Evolutionary conservation across 2,329 filamentous ascomycete genomes (phyloP).

Genomic region (Colletotrichum agaves): DNA sequence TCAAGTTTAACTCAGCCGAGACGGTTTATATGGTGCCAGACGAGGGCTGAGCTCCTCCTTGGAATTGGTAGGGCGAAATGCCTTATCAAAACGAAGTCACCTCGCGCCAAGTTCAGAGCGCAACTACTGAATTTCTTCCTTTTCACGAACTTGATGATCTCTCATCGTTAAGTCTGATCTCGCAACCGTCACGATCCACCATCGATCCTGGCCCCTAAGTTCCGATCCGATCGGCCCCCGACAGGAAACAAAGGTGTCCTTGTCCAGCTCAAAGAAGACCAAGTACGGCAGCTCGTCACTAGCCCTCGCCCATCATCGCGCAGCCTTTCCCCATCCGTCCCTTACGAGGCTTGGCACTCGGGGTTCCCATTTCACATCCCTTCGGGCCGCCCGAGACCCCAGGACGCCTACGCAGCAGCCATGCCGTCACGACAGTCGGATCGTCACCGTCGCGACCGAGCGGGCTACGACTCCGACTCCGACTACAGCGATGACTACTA

Average conservation of each 20-base stretch:
- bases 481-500: constrained; percentile 26
- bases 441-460: constrained; percentile 11
- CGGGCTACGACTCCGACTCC: constrained; percentile 17
- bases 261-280: not conserved
- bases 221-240: constrained; percentile 12
- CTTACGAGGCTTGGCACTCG: constrained; percentile 6
- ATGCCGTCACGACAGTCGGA: constrained; percentile 31
- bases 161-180: not conserved
- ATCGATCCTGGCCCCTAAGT: not conserved
- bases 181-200: constrained; percentile 1
- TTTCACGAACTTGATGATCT: constrained; percentile 7
- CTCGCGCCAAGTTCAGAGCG: not conserved
- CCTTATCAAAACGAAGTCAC: constrained; percentile 14
- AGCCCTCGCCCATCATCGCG: not conserved
- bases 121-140: not conserved
- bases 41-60: not conserved
- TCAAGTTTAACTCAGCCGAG: constrained; percentile 30
- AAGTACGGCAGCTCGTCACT: constrained; percentile 1
- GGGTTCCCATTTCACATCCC: not conserved
- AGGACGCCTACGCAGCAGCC: not conserved
- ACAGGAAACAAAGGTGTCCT: constrained; percentile 15
- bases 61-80: not conserved
- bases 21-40: constrained; percentile 11
- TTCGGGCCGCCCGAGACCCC: not conserved
- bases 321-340: constrained; percentile 12